Percentiles rank a stretch among this genome's conserved stretches.
Evolutionary conservation across 2,329 filamentous ascomycete genomes (phyloP).

Genomic region (Fusarium avenaceum): DNA sequence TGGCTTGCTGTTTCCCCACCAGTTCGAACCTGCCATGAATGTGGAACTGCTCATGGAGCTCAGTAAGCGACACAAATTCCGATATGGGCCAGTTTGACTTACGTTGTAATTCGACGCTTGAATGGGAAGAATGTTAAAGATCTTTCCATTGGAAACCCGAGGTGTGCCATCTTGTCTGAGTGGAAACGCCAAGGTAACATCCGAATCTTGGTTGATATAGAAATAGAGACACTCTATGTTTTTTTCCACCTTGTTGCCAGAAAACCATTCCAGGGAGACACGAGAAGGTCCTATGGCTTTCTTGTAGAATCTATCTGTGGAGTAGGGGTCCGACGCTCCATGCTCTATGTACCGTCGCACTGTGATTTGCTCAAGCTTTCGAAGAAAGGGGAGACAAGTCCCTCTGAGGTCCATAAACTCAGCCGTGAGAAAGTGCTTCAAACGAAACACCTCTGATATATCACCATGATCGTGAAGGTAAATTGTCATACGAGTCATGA

Average conservation of each 20-base stretch:
- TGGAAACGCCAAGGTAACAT: constrained; percentile 30
- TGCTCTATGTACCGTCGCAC: background rate
- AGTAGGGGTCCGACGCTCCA: no score
- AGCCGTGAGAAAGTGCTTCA: background rate
- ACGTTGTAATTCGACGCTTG: constrained; percentile 12
- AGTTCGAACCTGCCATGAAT: constrained; percentile 25
- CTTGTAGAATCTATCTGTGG: no score
- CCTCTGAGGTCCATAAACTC: constrained; percentile 17
- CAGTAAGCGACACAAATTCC: rapidly evolving
- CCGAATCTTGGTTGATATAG: background rate
- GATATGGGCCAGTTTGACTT: background rate
- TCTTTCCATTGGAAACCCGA: no score
- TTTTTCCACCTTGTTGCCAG: no score
- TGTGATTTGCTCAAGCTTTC: background rate
- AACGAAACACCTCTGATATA: background rate
- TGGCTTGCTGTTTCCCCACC: constrained; percentile 5
- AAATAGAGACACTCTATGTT: no score
- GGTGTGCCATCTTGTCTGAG: background rate
- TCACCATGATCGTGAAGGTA: constrained; percentile 27
- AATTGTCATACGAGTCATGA: constrained; percentile 17
- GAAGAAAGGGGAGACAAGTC: constrained; percentile 21
- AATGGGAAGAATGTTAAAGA: constrained; percentile 29
- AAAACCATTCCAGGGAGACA: no score
- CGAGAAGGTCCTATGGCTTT: no score
- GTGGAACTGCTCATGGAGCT: constrained; percentile 17